phyloP scores from a whole-genome alignment of 2,329 filamentous ascomycete species.

The Aspergillus niger region DNA sequence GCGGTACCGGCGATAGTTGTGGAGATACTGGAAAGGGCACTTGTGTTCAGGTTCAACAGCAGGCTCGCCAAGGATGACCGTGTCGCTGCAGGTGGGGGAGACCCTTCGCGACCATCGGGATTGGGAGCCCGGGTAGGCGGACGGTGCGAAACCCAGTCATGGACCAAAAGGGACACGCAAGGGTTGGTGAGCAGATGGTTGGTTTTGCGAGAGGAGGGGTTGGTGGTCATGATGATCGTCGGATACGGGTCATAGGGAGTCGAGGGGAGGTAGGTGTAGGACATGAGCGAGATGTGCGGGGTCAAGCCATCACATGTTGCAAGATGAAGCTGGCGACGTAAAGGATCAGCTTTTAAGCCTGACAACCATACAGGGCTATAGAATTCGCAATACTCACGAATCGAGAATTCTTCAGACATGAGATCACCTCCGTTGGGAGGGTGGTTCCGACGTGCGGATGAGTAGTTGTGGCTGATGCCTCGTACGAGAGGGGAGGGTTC shows the following conservation, averaged over 20 bases:
- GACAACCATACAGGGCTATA: slow-evolving; percentile 6
- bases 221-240: slow-evolving; percentile 93
- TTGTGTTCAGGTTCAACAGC: slow-evolving; percentile 87
- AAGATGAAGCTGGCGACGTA: slow-evolving; percentile 73
- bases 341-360: slow-evolving; percentile 10
- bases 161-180: slow-evolving; percentile 88
- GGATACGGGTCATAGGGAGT: slow-evolving; percentile 69
- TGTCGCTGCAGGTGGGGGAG: slow-evolving; percentile 62
- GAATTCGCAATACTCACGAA: slow-evolving; percentile 65
- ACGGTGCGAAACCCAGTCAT: slow-evolving; percentile 95
- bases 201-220: slow-evolving; percentile 69
- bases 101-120: slow-evolving; percentile 60
- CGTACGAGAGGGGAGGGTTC: slow-evolving; percentile 72
- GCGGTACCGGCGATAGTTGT: slow-evolving; percentile 93
- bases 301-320: slow-evolving; percentile 82
- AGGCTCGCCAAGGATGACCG: slow-evolving; percentile 78
- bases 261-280: slow-evolving; percentile 92
- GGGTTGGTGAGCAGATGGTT: slow-evolving; percentile 82
- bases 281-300: slow-evolving; percentile 96
- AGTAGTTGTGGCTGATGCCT: slow-evolving; percentile 72
- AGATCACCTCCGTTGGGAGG: slow-evolving; percentile 80
- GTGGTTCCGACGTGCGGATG: slow-evolving; percentile 68
- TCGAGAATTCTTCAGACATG: slow-evolving; percentile 89
- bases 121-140: slow-evolving; percentile 69
- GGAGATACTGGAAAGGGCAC: slow-evolving; percentile 82